phyloP scores from a whole-genome alignment of 805 yeast species.

The Candida nonsorbophila region DNA sequence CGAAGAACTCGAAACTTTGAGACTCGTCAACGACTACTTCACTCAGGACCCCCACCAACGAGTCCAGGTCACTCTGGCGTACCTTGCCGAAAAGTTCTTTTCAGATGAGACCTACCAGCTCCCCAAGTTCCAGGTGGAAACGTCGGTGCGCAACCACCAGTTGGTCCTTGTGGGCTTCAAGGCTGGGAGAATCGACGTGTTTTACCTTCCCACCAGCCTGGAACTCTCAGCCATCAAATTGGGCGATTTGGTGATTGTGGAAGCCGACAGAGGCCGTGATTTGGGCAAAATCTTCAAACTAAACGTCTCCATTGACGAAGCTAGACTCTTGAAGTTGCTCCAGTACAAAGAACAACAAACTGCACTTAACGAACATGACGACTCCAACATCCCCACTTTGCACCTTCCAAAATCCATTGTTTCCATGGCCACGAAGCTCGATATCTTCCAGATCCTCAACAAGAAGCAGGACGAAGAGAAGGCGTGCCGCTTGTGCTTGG shows the following conservation, averaged over 20 bases:
- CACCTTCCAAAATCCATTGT: constrained; percentile 67
- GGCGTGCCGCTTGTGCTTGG: constrained; percentile 57
- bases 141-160: constrained; percentile 27
- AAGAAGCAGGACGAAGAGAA: constrained; percentile 67
- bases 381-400: constrained; percentile 35
- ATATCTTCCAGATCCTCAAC: constrained; percentile 50
- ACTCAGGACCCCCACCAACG: constrained; percentile 32
- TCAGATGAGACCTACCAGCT: constrained; percentile 29
- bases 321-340: constrained; percentile 57
- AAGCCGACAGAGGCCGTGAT: constrained; percentile 79
- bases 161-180: constrained; percentile 71
- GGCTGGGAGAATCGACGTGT: constrained; percentile 75
- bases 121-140: constrained; percentile 32
- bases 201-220: constrained; percentile 44
- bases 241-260: constrained; percentile 74
- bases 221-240: constrained; percentile 27
- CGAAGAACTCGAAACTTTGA: constrained; percentile 5
- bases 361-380: constrained; percentile 39
- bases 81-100: constrained; percentile 21
- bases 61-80: constrained; percentile 27
- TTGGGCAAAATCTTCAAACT: constrained; percentile 61
- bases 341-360: constrained; percentile 71
- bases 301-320: constrained; percentile 59
- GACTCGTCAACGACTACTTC: constrained; percentile 28
- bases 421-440: constrained; percentile 57